Base-by-base conservation (phyloP, 2,329 filamentous ascomycete species). In the Tolypocladium pustulatum region DNA sequence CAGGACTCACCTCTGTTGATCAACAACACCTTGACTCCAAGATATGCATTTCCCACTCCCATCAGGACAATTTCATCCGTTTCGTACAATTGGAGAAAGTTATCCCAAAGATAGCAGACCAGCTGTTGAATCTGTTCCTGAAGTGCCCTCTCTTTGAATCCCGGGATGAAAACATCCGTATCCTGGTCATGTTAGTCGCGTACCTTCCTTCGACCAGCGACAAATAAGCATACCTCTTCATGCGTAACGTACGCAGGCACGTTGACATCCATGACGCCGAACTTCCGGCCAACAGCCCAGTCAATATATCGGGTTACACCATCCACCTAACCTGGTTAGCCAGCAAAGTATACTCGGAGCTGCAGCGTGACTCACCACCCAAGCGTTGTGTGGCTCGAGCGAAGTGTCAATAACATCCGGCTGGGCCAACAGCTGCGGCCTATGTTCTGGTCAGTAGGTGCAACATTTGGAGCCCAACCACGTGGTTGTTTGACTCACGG, bases 71-170 rank as follows among this genome's bases (percentile, higher is more conserved):
- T 83, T 57, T 93, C 84, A 7, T 87, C 85, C 0, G 82, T 79
- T 2, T 87, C 75, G 56, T 86, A 86, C 37, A 89, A 79, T 77
- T 96, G 90, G 25, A 99, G 85, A 68, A 97, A 97, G 69, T 99
- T 99, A 66, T 97, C 92, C 94, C 94, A 99, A 17, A 99, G 77
- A 68, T 96, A 97, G 61, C 82, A 85, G 5, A 93, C 84, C 13
- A 97, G 76, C 61, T 93, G 86, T 61, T 88, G 85, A 0, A 83
- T 86, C 71, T 83, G 82, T 58, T 78, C 76, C 61, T 87, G 80
- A 9, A 84, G 68, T 1, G 72, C 73, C 56, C 71, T 73, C 63
- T 81, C 81, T 36, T 73, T 73, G 34, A 74, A 70, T 2, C 71
- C 67, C 0, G 78, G 75, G 2, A 74, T 78, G 61, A 74, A 79